These are phyloP conservation scores for Stagonosporopsis tanaceti DNA, from an alignment of 2,329 filamentous ascomycete genomes.

Conservation along the genomic window DNA sequence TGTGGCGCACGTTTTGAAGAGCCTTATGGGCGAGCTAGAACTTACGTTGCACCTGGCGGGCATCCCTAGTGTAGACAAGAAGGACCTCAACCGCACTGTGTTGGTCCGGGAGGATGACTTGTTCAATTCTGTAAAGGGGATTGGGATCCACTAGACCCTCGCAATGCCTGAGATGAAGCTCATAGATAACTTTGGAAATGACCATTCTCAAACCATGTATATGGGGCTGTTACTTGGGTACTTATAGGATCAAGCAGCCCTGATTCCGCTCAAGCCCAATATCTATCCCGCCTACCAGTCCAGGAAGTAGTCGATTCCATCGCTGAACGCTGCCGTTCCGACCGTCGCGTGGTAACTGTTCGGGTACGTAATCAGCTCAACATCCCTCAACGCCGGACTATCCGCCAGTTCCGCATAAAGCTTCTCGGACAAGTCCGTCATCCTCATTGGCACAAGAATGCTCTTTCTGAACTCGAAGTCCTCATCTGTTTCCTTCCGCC, in stretches of 20 bases:
- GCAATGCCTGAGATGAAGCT: neutral
- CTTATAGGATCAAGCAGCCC: neutral
- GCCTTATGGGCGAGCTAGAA: conserved; percentile 32
- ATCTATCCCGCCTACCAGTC: conserved; percentile 29
- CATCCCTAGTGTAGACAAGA: conserved; percentile 30
- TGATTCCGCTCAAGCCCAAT: neutral
- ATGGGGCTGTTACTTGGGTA: neutral
- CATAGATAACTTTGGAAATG: neutral
- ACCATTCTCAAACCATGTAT: neutral
- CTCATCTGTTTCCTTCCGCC: conserved; percentile 38
- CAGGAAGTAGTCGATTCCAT: conserved; percentile 47
- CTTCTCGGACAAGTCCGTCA: conserved; percentile 31
- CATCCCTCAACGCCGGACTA: conserved; percentile 34
- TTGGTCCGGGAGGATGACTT: conserved; percentile 33
- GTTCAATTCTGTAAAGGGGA: conserved; percentile 28
- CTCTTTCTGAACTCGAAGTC: conserved; percentile 37
- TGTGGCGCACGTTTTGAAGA: conserved; percentile 52
- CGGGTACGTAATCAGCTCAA: conserved; percentile 40
- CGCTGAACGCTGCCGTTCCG: conserved; percentile 35
- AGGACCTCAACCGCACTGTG: conserved; percentile 29
- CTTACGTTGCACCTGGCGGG: conserved; percentile 37
- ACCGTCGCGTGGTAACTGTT: conserved; percentile 45
- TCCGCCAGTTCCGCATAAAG: conserved; percentile 35
- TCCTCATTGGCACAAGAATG: conserved; percentile 34
- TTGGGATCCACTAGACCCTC: conserved; percentile 19